Evolutionary conservation across 768 basidiomycete species (phyloP).

Genomic region (Suillus discolor): DNA sequence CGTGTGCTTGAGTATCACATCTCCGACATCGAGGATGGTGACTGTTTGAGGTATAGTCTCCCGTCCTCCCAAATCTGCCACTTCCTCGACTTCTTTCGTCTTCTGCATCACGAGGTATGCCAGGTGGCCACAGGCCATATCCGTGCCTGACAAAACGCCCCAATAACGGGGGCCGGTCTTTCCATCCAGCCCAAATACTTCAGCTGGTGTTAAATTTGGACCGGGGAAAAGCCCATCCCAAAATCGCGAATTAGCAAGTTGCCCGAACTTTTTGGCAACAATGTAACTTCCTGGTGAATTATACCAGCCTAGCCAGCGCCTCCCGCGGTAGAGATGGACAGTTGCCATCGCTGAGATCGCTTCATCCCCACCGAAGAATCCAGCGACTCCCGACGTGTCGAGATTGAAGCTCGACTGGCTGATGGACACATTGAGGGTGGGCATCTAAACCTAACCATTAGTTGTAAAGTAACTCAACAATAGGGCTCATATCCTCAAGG

Average conservation of each 20-base stretch:
- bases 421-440: neutral
- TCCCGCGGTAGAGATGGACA: slow-evolving; percentile 34
- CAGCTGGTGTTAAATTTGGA: slow-evolving; percentile 19
- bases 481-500: neutral
- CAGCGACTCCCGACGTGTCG: slow-evolving; percentile 32
- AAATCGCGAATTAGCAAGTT: slow-evolving; percentile 26
- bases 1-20: slow-evolving; percentile 10
- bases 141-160: slow-evolving; percentile 27
- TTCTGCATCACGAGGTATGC: slow-evolving; percentile 23
- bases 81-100: slow-evolving; percentile 12
- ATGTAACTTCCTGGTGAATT: slow-evolving; percentile 37
- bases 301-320: slow-evolving; percentile 40
- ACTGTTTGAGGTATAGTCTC: slow-evolving; percentile 19
- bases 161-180: slow-evolving; percentile 29
- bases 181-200: slow-evolving; percentile 30
- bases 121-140: slow-evolving; percentile 19
- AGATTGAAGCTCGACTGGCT: slow-evolving; percentile 19
- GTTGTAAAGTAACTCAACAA: neutral
- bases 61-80: slow-evolving; percentile 22
- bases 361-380: slow-evolving; percentile 39
- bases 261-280: slow-evolving; percentile 34
- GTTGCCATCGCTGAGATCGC: slow-evolving; percentile 37
- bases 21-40: slow-evolving; percentile 15
- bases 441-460: neutral
- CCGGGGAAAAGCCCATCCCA: slow-evolving; percentile 30